Conservation (phyloP, 164 flowering plant genomes). For the Berberis vulgaris region DNA sequence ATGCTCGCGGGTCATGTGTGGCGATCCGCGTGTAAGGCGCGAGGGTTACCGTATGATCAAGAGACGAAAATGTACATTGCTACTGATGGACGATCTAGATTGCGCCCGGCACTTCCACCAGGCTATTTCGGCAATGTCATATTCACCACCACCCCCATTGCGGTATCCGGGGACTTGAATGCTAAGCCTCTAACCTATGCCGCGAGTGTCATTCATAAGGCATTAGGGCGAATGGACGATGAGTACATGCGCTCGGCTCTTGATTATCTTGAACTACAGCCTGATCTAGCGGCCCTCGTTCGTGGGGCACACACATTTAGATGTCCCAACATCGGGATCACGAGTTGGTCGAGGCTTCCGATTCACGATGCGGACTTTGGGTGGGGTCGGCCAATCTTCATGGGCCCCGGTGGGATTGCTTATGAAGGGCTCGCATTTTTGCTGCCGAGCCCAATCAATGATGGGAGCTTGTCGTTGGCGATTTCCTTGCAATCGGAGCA, state of each 20-base stretch:
- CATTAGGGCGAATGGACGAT: constrained; percentile 43
- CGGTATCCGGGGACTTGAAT: constrained; percentile 25
- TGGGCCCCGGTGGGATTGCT: constrained; percentile 53
- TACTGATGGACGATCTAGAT: constrained; percentile 37
- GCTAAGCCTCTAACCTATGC: constrained; percentile 36
- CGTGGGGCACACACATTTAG: constrained; percentile 43
- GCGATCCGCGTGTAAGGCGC: constrained; percentile 33
- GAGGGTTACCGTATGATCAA: constrained; percentile 33
- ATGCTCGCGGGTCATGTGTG: constrained; percentile 50
- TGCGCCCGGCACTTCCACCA: constrained; percentile 28
- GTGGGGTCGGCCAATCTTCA: constrained; percentile 49
- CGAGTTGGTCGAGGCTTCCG: constrained; percentile 28
- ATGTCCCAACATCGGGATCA: constrained; percentile 42
- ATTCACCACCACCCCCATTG: constrained; percentile 40
- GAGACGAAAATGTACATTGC: constrained; percentile 41
- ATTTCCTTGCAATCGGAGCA: constrained; percentile 37
- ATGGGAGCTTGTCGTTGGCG: constrained; percentile 45
- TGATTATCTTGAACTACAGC: constrained; percentile 54
- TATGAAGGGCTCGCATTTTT: constrained; percentile 44
- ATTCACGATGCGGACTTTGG: constrained; percentile 46
- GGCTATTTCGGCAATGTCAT: constrained; percentile 51
- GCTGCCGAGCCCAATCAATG: constrained; percentile 39
- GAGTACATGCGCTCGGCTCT: constrained; percentile 56
- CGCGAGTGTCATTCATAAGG: constrained; percentile 35
- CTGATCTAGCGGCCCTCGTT: constrained; percentile 43